Percentiles rank a stretch among this genome's conserved stretches.
Conservation (phyloP, 2,329 filamentous ascomycete species). For the Erysiphe neolycopersici region DNA sequence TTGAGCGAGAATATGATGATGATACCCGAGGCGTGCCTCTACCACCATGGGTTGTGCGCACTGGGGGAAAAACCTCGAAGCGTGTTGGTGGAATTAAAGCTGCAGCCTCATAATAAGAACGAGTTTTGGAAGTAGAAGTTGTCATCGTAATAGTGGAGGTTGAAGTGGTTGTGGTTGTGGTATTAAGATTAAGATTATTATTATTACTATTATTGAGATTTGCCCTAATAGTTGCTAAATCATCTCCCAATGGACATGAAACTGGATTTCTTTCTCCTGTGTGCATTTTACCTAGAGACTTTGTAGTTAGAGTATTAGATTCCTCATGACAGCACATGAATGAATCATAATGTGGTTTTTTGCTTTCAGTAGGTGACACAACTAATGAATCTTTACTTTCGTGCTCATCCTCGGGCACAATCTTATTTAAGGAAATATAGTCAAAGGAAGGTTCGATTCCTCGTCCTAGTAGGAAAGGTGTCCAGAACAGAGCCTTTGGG, state of each 20-base stretch:
- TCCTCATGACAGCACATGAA: conserved; percentile 1
- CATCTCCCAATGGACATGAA: too few relatives aligned
- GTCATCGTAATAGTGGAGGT: conserved; percentile 5
- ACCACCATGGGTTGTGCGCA: conserved; percentile 7
- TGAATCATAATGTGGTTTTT: neutral
- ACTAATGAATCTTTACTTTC: neutral
- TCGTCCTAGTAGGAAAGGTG: conserved; percentile 87
- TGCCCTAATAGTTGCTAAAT: too few relatives aligned
- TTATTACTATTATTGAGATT: too few relatives aligned
- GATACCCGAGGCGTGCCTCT: conserved; percentile 14
- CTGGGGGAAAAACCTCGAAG: conserved; percentile 53
- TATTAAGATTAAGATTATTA: conserved; percentile 1
- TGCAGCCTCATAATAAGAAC: conserved; percentile 10
- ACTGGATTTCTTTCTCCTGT: conserved; percentile 4
- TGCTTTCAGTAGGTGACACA: neutral
- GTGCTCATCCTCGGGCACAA: neutral
- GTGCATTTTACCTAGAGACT: conserved; percentile 10
- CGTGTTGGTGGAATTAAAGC: conserved; percentile 35
- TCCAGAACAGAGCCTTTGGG: conserved; percentile 65
- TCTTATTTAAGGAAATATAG: conserved; percentile 21
- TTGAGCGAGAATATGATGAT: too few relatives aligned
- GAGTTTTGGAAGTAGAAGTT: conserved; percentile 6
- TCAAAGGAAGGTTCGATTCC: conserved; percentile 63
- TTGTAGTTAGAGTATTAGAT: conserved; percentile 6
- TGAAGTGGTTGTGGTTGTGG: conserved; percentile 4